Percentiles rank a stretch among this genome's conserved stretches.
phyloP scores from a whole-genome alignment of 78 protist species.

The Dictyostelium discoideum region dicty_2.7 NC_007090.3:4008001-4008500 shows the following conservation, averaged over 20 bases:
- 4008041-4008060: constrained; percentile 92
- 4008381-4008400: constrained; percentile 88
- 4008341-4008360: constrained; percentile 84
- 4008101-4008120: constrained; percentile 93
- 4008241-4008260: constrained; percentile 88
- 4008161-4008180: constrained; percentile 94
- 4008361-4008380: constrained; percentile 66
- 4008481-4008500: constrained; percentile 83
- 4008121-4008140: constrained; percentile 91
- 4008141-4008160: constrained; percentile 94
- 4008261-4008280: constrained; percentile 86
- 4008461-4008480: constrained; percentile 88
- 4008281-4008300: constrained; percentile 91
- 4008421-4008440: constrained; percentile 96
- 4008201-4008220: constrained; percentile 91
- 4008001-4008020: constrained; percentile 86
- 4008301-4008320: constrained; percentile 91
- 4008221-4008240: constrained; percentile 91
- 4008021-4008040: constrained; percentile 84
- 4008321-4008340: constrained; percentile 88
- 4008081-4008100: constrained; percentile 95
- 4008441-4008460: constrained; percentile 94
- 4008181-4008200: constrained; percentile 92
- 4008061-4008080: constrained; percentile 87
- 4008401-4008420: constrained; percentile 90